Percentiles rank a stretch among this genome's conserved stretches.
phyloP scores from a whole-genome alignment of 2,329 filamentous ascomycete species.

The Stachybotrys chlorohalonatus region DNA sequence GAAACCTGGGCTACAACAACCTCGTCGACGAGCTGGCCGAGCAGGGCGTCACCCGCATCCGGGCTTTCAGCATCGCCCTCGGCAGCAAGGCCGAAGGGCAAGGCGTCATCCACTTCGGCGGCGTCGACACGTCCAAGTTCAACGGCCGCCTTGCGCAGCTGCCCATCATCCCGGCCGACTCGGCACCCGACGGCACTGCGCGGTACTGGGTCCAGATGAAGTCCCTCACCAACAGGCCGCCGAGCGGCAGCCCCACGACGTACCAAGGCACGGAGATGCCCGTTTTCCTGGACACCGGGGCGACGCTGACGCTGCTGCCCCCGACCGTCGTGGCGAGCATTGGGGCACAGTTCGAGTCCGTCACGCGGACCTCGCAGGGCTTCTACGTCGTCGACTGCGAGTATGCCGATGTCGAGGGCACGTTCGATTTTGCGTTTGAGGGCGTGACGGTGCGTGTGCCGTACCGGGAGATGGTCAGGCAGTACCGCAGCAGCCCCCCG shows the following conservation, averaged over 20 bases:
- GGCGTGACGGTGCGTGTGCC: constrained; percentile 39
- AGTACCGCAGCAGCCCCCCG: constrained; percentile 11
- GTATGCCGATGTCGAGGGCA: constrained; percentile 28
- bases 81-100: constrained; percentile 50
- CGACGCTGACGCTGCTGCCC: constrained; percentile 59
- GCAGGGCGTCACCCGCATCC: constrained; percentile 47
- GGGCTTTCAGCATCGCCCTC: constrained; percentile 57
- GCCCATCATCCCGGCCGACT: constrained; percentile 47
- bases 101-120: constrained; percentile 60
- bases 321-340: constrained; percentile 40
- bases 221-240: constrained; percentile 30
- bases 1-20: constrained; percentile 38
- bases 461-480: constrained; percentile 36
- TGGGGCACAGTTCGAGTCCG: constrained; percentile 38
- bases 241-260: constrained; percentile 12
- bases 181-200: constrained; percentile 45
- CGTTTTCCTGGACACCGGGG: constrained; percentile 64
- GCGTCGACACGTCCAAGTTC: constrained; percentile 57
- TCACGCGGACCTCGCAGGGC: constrained; percentile 25
- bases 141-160: constrained; percentile 48
- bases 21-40: constrained; percentile 40
- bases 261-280: constrained; percentile 32
- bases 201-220: constrained; percentile 44
- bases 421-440: constrained; percentile 39
- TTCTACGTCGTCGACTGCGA: constrained; percentile 39